Evolutionary conservation across 805 yeast genomes (phyloP).

Genomic region (Candida manassasensis): DNA sequence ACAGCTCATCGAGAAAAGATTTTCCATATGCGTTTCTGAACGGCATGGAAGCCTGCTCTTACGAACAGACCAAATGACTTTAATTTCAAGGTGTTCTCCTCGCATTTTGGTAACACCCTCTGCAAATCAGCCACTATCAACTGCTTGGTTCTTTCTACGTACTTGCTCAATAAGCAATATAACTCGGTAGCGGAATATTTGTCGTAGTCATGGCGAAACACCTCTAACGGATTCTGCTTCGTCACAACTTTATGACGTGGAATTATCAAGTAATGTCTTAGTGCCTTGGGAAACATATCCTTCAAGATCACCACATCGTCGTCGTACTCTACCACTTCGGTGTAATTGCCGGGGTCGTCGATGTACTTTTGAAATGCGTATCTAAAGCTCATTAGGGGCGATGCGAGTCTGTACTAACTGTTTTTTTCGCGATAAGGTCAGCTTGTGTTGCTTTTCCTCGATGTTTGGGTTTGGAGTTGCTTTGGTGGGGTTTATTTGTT

Average conservation of each 20-base stretch:
- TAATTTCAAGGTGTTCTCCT: constrained; percentile 5
- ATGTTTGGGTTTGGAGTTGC: too few species aligned
- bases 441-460: too few species aligned
- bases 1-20: too few species aligned
- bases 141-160: constrained; percentile 34
- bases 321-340: constrained; percentile 44
- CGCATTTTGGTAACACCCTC: constrained; percentile 12
- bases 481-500: too few species aligned
- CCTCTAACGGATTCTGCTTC: constrained; percentile 47
- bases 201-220: constrained; percentile 28
- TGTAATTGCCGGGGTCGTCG: constrained; percentile 36
- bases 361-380: constrained; percentile 48
- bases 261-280: constrained; percentile 54
- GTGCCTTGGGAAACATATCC: constrained; percentile 63
- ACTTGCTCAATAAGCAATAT: constrained; percentile 22
- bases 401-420: too few species aligned
- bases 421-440: too few species aligned
- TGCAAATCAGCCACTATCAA: constrained; percentile 26
- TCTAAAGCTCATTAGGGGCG: constrained; percentile 48
- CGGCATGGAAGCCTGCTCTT: constrained; percentile 61
- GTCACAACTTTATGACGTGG: constrained; percentile 47
- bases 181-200: constrained; percentile 15
- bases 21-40: too few species aligned
- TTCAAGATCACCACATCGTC: constrained; percentile 49
- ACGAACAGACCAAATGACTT: constrained; percentile 28